Base-by-base conservation (phyloP, 805 yeast species). In the Wickerhamiella occidentalis region DNA sequence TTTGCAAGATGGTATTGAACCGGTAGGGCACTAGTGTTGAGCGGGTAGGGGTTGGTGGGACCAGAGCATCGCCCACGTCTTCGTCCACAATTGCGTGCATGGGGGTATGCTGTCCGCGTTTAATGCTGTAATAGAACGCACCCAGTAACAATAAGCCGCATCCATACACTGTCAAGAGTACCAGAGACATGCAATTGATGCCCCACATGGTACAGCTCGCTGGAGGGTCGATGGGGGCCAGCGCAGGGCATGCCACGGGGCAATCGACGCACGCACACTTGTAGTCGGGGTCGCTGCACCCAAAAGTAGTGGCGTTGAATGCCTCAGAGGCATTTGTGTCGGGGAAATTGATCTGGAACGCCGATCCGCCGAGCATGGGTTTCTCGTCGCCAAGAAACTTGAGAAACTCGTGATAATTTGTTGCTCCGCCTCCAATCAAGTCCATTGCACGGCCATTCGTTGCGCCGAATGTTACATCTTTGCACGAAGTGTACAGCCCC, bases 401-500 rank as follows among this genome's bases (percentile, higher is more conserved):
- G 56, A 90, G 68, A 61, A 90, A 90, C 49, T 78, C 77, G 28
- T 69, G 57, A 63, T 77, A 84, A 57, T 79, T 76, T 49, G 71
- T 74, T 2, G 97, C 96, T 1, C 97, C 97, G n/a, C 98, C 98
- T 6, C 98, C 98, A 38, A 90, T 80, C 37, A 90, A 71, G 61
- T 90, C 97, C 96, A 90, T 87, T 8, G 96, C 97, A 58, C 75
- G 85, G 2, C 96, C 96, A 64, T 88, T 90, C 2, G 96, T 87
- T 6, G 96, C 95, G 3, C 90, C 79, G 63, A 92, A 88, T 66
- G 90, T 87, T 62, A 90, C 82, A 54, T 80, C 78, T 57, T 83
- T 83, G 68, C 98, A 90, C 1, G 95, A 85, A 50, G 87, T 82
- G 61, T 69, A 90, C 58, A 90, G 78, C 1, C 59, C 68, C 0